These are phyloP conservation scores for Aspergillus proliferans DNA, from an alignment of 2,329 filamentous ascomycete genomes.

Conservation along the genomic window DNA sequence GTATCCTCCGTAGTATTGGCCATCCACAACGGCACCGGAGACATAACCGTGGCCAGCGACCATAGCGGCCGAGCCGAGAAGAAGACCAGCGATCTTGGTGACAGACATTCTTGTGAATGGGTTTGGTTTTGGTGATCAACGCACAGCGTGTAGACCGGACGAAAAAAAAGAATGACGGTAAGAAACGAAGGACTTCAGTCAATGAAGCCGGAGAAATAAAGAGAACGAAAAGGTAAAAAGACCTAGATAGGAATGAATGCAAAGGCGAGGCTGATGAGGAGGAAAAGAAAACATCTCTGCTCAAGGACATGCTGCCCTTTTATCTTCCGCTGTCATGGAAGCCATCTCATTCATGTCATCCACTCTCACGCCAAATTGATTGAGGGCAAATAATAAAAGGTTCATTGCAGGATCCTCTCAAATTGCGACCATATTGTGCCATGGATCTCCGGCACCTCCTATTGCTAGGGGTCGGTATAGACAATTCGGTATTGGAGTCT, in stretches of 20 bases:
- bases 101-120: constrained; percentile 24
- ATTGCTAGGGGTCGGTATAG: neutral
- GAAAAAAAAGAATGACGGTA: constrained; percentile 19
- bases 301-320: constrained; percentile 7
- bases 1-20: constrained; percentile 36
- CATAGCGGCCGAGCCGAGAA: constrained; percentile 30
- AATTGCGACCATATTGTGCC: neutral
- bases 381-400: neutral
- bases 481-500: neutral
- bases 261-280: constrained; percentile 19
- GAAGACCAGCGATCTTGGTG: constrained; percentile 26
- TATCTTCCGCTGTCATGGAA: constrained; percentile 7
- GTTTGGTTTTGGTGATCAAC: constrained; percentile 13
- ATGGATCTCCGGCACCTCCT: neutral
- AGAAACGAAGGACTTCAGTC: constrained; percentile 28
- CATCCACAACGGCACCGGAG: constrained; percentile 29
- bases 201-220: constrained; percentile 23
- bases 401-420: neutral
- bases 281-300: constrained; percentile 8
- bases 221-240: constrained; percentile 23
- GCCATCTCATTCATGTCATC: neutral
- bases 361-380: neutral
- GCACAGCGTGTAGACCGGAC: constrained; percentile 25
- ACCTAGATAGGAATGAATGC: constrained; percentile 26
- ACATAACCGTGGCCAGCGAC: constrained; percentile 37